Evolutionary conservation across 2,329 filamentous ascomycete species (phyloP).

Genomic region (Rhynchosporium secalis): DNA sequence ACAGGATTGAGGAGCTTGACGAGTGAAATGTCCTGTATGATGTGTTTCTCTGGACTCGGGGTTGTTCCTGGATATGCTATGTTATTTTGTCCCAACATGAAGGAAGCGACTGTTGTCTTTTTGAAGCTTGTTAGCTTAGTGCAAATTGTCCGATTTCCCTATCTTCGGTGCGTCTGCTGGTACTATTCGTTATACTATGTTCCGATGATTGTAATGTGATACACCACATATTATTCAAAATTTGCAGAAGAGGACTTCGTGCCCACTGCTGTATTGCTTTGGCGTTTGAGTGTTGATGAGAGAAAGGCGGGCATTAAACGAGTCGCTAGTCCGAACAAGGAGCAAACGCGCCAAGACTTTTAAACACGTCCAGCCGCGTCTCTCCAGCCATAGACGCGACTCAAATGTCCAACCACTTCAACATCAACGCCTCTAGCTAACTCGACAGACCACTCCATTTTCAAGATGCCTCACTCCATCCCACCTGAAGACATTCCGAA

Average conservation of each 20-base stretch:
- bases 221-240: no score
- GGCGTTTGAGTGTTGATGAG: no score
- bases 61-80: neutral
- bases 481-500: conserved; percentile 37
- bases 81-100: neutral
- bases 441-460: neutral
- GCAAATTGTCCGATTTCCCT: no score
- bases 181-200: no score
- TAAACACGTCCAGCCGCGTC: neutral
- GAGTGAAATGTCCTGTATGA: conserved; percentile 9
- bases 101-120: no score
- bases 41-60: neutral
- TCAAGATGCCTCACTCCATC: conserved; percentile 50
- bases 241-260: no score
- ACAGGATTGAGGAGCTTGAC: conserved; percentile 17
- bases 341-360: conserved; percentile 8
- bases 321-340: neutral
- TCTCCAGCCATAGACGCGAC: conserved; percentile 8
- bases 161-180: no score
- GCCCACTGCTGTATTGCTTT: no score
- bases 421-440: neutral
- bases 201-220: no score
- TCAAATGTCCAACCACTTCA: neutral
- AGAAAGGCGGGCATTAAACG: no score
- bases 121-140: no score